Conservation (phyloP, 2,329 filamentous ascomycete species). For the Nemania sp. region DNA sequence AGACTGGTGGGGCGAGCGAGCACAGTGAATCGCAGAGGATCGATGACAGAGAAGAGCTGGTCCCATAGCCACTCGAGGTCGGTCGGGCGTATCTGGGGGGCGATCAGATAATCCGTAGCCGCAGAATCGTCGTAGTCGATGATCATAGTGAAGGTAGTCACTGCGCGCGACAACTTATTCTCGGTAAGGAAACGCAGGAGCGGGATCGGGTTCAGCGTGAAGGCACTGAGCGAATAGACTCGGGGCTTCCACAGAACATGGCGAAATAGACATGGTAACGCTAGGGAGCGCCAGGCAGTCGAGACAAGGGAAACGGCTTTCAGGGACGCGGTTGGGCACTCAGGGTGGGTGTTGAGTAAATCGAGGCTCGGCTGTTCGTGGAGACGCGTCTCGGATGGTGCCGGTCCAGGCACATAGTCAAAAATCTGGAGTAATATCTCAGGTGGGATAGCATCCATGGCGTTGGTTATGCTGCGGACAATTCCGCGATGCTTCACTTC, state of each 20-base stretch:
- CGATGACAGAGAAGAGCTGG: constrained; percentile 55
- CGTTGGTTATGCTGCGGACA: not conserved
- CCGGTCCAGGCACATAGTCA: constrained; percentile 52
- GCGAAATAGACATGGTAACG: constrained; percentile 60
- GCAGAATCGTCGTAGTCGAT: constrained; percentile 41
- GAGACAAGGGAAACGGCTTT: constrained; percentile 61
- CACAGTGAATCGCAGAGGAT: constrained; percentile 58
- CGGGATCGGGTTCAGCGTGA: constrained; percentile 41
- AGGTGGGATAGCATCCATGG: constrained; percentile 54
- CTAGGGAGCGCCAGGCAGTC: constrained; percentile 54
- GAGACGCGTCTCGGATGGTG: constrained; percentile 53
- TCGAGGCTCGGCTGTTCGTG: constrained; percentile 52
- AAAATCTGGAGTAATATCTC: constrained; percentile 64
- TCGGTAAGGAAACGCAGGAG: constrained; percentile 46
- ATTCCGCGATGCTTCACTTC: too few relatives aligned
- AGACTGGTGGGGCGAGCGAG: constrained; percentile 65
- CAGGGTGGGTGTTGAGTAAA: constrained; percentile 44
- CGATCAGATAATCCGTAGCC: constrained; percentile 35
- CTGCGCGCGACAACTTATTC: constrained; percentile 44
- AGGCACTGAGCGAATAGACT: constrained; percentile 33
- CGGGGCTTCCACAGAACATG: constrained; percentile 49
- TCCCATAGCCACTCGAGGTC: constrained; percentile 56
- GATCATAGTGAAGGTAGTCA: constrained; percentile 47
- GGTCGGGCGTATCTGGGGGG: constrained; percentile 39
- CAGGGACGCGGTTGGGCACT: constrained; percentile 43